Evolutionary conservation across 139 green algal species (phyloP), one percentile per base, ranked within the genome.

Genomic region (Bryopsis sp.): DNA sequence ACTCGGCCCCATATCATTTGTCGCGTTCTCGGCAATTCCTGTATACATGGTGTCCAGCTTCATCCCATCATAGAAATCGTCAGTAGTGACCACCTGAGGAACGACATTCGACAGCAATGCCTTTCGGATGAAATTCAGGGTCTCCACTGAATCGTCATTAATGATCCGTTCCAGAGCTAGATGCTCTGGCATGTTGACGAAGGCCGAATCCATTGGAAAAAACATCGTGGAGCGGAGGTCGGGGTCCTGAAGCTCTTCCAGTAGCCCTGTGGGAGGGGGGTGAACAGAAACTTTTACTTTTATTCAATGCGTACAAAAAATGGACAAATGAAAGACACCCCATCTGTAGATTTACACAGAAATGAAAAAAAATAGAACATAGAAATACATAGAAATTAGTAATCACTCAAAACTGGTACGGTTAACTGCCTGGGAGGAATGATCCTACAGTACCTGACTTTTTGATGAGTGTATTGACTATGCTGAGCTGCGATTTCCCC

Each of bases 121-220:
- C 54, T 63, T 63, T 7, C 54, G 15, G 26, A 63, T 63, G 54
- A 63, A 63, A 19, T 63, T 63, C 11, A 63, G 11, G 7, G 26
- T 63, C 8, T 63, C 19, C 7, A 34, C n/a, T 29, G 54, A 63
- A 34, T 63, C n/a, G 54, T 63, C 54, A 19, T 63, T 63, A 15
- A 35, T n/a, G 15, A 63, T 35, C 7, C 7, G n/a, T 29, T 63
- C 54, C 19, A 63, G 54, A 34, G 54, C n/a, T 8, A 63, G 11
- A 19, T 7, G 7, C 7, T 63, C n/a, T 29, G 54, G 54, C 24
- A 63, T 29, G 7, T 63, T n/a, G n/a, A 33, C 26, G n/a, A 63
- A 63, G n/a, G 54, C 54, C 11, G 24, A 29, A 34, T 63, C 54
- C 24, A 63, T 34, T 33, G 54, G 19, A 7, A 63, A 8, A 19